Base-by-base conservation (phyloP, 1,284 basidiomycete species). In the Ustilago tritici region DNA sequence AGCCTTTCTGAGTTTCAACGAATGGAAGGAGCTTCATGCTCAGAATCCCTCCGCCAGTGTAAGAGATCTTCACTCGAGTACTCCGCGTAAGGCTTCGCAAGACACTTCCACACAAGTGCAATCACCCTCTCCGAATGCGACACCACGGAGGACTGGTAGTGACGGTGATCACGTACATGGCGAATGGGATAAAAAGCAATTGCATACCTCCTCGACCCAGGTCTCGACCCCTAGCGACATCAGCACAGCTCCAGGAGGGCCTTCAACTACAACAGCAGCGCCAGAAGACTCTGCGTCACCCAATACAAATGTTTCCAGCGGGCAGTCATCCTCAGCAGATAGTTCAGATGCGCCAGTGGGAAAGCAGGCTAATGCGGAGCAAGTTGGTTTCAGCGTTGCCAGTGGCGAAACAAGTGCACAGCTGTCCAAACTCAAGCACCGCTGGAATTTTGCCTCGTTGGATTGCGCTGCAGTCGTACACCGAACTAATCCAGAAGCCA, bases 391-490 rank as follows among this genome's bases (percentile, higher is more conserved):
- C 40, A 69, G 71, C 46, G 66, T 69, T 10, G 49, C 74, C 19
- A 62, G 69, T 34, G 54, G 72, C 47, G 77, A 84, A 34, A 70
- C 84, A 8, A 36, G 64, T 3, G 41, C 63, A 10, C 70, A 76
- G 17, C 68, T 85, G 4, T 69, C 66, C 3, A 76, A 72, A 46
- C 76, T 86, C 23, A 81, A 81, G 50, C 84, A 86, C 40, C 82
- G 84, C 9, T 97, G 95, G 89, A 97, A 99, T 87, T 98, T 97
- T 83, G 96, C 96, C 38, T 92, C 92, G 47, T 86, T 92, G 69
- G 96, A 98, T 86, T 99, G 96, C 84, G 95, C 94, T 0, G 95
- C 95, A 2, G 92, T 94, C 3, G 92, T 98, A 17, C 95, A 97
- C 86, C 90, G 90, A 3, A 89, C 93, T 0, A 95, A 95, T 83